Base-by-base conservation (phyloP, 139 green algal species). In the Coelastrella sp. region DNA sequence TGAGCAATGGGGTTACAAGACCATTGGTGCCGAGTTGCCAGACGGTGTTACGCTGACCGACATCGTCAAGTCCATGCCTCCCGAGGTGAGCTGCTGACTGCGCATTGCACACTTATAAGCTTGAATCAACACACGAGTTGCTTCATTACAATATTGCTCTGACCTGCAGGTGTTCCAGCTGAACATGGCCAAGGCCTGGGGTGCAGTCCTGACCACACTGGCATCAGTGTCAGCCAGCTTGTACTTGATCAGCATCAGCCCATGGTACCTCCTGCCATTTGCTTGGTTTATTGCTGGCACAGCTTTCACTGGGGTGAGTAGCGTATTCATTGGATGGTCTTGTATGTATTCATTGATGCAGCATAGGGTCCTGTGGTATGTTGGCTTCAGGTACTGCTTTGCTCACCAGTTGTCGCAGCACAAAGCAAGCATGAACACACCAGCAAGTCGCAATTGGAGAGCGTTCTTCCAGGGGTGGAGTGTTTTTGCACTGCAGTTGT, bases 181-280 rank as follows among this genome's bases (percentile, higher is more conserved):
- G 17, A 94, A 98, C 81, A 85, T 91, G 27, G 81, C 83, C 76
- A 96, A 93, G 85, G 94, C 96, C 0, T 98, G 95, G 95, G 67
- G 91, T 15, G 87, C 92, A 2, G 92, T 96, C 6, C 75, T 89
- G 11, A 94, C 89, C 25, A 91, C 93, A 35, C 37, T 97, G 5
- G 67, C 73, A 5, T 91, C 93, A 27, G 90, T 97, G 66, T 75
- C 93, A 9, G 82, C 79, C 50, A 93, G 87, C 73, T 57, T 96
- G 50, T 95, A 93, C 78, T 88, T 97, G 37, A 98, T 99, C 82
- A 88, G 84, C 48, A 87, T 97, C 15, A 90, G 92, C 3, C 97
- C 97, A 32, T 97, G 93, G 91, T 98, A 97, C 85, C 89, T 99
- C 64, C 93, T 98, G 51, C 97, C 97, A 34, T 90, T 98, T 8